Evolutionary conservation across 2,329 filamentous ascomycete genomes (phyloP).

Genomic region (Sordariomycetes sp.): DNA sequence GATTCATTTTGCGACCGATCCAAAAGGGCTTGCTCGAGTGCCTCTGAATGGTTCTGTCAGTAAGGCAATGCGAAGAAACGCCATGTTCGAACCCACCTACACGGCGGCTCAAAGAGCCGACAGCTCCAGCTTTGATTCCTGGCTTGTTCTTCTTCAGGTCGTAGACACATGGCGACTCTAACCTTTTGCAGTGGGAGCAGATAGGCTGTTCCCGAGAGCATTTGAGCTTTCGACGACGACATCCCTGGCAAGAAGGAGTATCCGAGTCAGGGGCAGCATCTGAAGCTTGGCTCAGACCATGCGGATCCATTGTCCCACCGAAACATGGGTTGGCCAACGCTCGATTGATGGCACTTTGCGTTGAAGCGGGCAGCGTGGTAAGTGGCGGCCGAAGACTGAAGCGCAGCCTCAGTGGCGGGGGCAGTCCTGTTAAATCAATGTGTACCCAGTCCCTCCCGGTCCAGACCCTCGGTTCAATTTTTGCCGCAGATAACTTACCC

Average conservation of each 20-base stretch:
- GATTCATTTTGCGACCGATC: not conserved
- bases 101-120: constrained; percentile 11
- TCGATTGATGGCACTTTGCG: too few species aligned
- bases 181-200: constrained; percentile 19
- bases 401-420: too few species aligned
- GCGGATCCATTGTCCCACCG: too few species aligned
- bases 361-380: too few species aligned
- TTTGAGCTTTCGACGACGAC: constrained; percentile 21
- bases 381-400: constrained; percentile 8
- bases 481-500: too few species aligned
- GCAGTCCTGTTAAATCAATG: too few species aligned
- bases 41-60: not conserved
- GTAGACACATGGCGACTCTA: constrained; percentile 14
- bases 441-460: too few species aligned
- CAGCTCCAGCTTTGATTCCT: constrained; percentile 12
- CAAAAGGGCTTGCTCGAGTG: constrained; percentile 1
- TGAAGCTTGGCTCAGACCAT: too few species aligned
- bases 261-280: constrained; percentile 6
- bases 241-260: constrained; percentile 20
- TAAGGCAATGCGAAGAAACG: too few species aligned
- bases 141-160: constrained; percentile 14
- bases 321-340: not conserved
- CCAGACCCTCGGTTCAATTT: too few species aligned
- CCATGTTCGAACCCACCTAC: constrained; percentile 8
- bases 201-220: constrained; percentile 23